These are phyloP conservation scores for Solanum clarkiae DNA, from an alignment of 257 asterid genomes.

Conservation along the genomic window DNA sequence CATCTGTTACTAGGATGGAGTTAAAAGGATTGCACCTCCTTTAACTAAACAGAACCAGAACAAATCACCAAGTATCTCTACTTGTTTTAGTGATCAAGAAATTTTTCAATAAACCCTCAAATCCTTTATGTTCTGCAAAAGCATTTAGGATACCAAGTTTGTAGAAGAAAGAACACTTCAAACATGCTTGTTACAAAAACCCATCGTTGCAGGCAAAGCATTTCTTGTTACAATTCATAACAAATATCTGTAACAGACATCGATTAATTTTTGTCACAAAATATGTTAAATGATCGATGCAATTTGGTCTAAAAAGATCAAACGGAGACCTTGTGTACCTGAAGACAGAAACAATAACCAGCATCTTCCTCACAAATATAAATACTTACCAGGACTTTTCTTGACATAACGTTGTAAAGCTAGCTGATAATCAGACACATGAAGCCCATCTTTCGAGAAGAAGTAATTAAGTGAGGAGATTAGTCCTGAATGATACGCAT, in stretches of 20 bases:
- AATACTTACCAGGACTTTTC: conserved; percentile 52
- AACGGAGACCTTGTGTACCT: neutral
- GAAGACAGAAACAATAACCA: neutral
- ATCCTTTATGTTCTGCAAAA: neutral
- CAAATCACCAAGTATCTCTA: neutral
- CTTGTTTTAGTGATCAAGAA: neutral
- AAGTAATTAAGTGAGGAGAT: conserved; percentile 73
- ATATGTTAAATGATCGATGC: neutral
- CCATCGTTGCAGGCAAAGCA: neutral
- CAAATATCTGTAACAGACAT: neutral
- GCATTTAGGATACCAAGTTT: neutral
- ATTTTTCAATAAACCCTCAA: neutral
- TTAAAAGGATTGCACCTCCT: neutral
- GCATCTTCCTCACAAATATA: neutral
- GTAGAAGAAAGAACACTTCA: neutral
- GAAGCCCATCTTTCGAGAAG: conserved; percentile 65
- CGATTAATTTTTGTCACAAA: neutral
- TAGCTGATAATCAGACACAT: conserved; percentile 61
- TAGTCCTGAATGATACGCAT: conserved; percentile 42
- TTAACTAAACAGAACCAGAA: neutral
- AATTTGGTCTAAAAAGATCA: neutral
- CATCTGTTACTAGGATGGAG: neutral
- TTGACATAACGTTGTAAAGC: conserved; percentile 46
- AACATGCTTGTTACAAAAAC: neutral
- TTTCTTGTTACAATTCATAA: neutral